Conservation (phyloP, 345 rosid genomes). For the Lumnitzera racemosa region DNA sequence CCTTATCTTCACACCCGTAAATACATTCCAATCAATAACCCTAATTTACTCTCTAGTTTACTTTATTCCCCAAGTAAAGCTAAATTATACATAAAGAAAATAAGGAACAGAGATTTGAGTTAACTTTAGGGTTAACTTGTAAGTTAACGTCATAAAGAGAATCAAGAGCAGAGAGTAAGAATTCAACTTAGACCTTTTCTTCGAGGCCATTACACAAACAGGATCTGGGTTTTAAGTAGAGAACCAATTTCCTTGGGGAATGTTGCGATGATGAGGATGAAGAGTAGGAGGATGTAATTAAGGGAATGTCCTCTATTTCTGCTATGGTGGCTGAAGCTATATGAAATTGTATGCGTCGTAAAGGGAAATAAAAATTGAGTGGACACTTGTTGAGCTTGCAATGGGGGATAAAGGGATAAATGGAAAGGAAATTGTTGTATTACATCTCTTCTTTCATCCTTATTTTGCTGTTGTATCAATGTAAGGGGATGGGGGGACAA, state of each 20-base stretch:
- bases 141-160: constrained; percentile 70
- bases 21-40: neutral
- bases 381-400: too few relatives aligned
- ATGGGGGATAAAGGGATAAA: too few relatives aligned
- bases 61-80: neutral
- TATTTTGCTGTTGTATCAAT: too few relatives aligned
- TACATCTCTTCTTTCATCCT: too few relatives aligned
- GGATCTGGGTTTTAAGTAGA: constrained; percentile 83
- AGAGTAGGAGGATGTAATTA: constrained; percentile 17
- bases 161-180: constrained; percentile 50
- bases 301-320: neutral
- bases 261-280: constrained; percentile 23
- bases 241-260: constrained; percentile 41
- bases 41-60: neutral
- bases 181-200: constrained; percentile 77
- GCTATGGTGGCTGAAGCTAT: too few relatives aligned
- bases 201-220: constrained; percentile 95
- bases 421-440: too few relatives aligned
- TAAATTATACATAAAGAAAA: neutral
- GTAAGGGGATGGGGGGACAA: too few relatives aligned
- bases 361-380: too few relatives aligned
- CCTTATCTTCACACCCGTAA: constrained; percentile 37
- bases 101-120: neutral
- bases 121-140: constrained; percentile 26
- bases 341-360: too few relatives aligned